Conservation (phyloP, 139 green algal species). For the Gonium pectorale region DNA sequence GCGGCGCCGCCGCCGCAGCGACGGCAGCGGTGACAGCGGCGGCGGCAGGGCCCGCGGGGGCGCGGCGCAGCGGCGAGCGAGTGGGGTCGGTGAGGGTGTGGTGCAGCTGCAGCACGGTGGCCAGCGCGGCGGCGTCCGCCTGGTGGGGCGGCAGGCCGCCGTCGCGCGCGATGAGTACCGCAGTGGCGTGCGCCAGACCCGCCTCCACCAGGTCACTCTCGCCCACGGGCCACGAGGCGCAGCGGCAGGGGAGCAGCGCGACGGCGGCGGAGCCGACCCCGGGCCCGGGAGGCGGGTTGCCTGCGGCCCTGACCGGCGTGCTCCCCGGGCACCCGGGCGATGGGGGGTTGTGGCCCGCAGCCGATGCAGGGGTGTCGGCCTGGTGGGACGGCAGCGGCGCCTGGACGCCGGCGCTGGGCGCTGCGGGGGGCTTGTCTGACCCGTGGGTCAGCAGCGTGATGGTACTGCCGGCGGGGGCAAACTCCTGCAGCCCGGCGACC, state of each 20-base stretch:
- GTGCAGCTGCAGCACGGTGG: slow-evolving; percentile 30
- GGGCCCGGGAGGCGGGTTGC: too few species aligned
- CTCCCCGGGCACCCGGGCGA: too few species aligned
- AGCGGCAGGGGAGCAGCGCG: neutral
- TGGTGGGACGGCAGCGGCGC: too few species aligned
- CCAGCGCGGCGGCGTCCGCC: slow-evolving; percentile 21
- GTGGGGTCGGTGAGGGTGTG: slow-evolving; percentile 34
- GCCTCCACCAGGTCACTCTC: slow-evolving; percentile 17
- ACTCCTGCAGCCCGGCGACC: slow-evolving; percentile 22
- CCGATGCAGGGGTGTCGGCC: too few species aligned
- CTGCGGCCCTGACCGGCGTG: too few species aligned
- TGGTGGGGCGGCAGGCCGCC: neutral
- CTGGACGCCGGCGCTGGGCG: too few species aligned
- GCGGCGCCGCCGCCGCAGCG: neutral
- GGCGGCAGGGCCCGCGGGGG: neutral
- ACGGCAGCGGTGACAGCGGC: neutral
- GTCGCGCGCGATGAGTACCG: slow-evolving; percentile 29
- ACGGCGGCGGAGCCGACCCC: too few species aligned
- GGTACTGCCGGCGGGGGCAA: slow-evolving; percentile 8
- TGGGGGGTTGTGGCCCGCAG: too few species aligned
- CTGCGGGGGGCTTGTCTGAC: neutral
- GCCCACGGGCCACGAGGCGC: neutral
- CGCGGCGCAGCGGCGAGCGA: slow-evolving; percentile 12
- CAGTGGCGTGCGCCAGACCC: neutral
- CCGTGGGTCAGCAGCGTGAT: slow-evolving; percentile 23